These are phyloP conservation scores for Phytophthora sansomeana DNA, from an alignment of 352 stramenopile species.

Conservation along the genomic window DNA sequence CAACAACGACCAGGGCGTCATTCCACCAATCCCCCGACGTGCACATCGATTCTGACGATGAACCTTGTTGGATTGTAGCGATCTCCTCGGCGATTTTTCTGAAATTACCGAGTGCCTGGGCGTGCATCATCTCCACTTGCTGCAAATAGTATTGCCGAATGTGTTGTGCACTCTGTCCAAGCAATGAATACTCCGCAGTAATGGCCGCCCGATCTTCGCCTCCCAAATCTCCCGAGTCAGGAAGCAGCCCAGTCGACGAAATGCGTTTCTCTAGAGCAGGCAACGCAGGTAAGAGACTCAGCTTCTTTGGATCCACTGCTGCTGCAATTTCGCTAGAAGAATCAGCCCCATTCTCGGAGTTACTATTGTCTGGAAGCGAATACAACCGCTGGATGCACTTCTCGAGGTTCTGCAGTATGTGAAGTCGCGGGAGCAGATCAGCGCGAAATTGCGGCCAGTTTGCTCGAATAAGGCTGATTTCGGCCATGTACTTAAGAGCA, in stretches of 20 bases:
- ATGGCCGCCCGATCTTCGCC: conserved; percentile 26
- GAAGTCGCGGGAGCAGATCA: conserved; percentile 72
- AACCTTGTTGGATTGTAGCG: conserved; percentile 8
- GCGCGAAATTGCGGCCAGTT: conserved; percentile 75
- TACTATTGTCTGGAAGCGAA: neutral
- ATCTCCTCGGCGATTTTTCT: conserved; percentile 15
- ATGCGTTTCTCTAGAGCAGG: conserved; percentile 42
- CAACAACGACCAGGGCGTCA: conserved; percentile 45
- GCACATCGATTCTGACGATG: conserved; percentile 44
- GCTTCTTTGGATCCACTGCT: conserved; percentile 44
- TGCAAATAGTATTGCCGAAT: conserved; percentile 58
- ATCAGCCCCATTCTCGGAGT: neutral
- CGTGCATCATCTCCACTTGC: conserved; percentile 52
- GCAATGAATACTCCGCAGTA: conserved; percentile 40
- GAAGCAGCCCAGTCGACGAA: conserved; percentile 15
- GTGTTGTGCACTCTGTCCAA: conserved; percentile 40
- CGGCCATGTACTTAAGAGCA: conserved; percentile 63
- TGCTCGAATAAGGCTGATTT: conserved; percentile 48
- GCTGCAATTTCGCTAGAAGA: neutral
- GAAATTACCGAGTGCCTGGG: conserved; percentile 31
- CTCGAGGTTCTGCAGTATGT: conserved; percentile 73
- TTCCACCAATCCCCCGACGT: conserved; percentile 57
- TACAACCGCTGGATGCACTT: conserved; percentile 39
- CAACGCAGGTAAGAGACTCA: conserved; percentile 55
- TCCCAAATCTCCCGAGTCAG: conserved; percentile 3